Evolutionary conservation across 2,329 filamentous ascomycete genomes (phyloP).

Genomic region (Colletotrichum cuscutae): DNA sequence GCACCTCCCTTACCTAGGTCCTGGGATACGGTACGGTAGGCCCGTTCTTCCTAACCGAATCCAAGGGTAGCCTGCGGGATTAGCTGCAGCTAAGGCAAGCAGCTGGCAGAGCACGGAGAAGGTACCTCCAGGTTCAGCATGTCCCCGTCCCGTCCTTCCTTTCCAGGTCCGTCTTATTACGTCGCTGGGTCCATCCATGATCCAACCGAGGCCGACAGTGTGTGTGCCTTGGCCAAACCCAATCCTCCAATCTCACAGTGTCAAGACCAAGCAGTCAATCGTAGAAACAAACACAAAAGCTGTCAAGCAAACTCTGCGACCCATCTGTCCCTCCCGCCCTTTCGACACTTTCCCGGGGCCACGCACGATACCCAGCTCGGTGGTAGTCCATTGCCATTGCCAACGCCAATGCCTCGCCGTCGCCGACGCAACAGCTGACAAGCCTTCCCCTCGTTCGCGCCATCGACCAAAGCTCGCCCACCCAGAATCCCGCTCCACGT

Average conservation of each 20-base stretch:
- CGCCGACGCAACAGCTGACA: slow-evolving; percentile 25
- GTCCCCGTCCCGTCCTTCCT: slow-evolving; percentile 18
- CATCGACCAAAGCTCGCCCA: neutral
- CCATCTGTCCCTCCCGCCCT: neutral
- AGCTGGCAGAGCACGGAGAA: slow-evolving; percentile 4
- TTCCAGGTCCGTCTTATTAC: slow-evolving; percentile 28
- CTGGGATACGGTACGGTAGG: neutral
- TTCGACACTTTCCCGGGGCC: neutral
- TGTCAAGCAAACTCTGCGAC: neutral
- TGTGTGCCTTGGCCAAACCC: slow-evolving; percentile 23
- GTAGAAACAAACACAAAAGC: slow-evolving; percentile 1
- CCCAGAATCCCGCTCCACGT: neutral
- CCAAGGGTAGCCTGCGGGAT: neutral
- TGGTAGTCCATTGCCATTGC: slow-evolving; percentile 28
- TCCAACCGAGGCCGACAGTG: slow-evolving; percentile 22
- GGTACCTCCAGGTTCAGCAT: slow-evolving; percentile 2
- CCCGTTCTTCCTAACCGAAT: neutral
- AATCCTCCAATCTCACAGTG: slow-evolving; percentile 3
- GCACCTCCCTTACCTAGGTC: neutral
- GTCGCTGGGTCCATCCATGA: slow-evolving; percentile 31
- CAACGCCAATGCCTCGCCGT: slow-evolving; percentile 32
- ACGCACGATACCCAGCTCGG: slow-evolving; percentile 3
- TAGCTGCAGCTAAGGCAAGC: slow-evolving; percentile 3
- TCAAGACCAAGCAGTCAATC: neutral
- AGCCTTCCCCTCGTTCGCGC: slow-evolving; percentile 12